These are phyloP conservation scores for Podila clonocystis DNA, from an alignment of 192 early-diverging fungal genomes.

Conservation along the genomic window DNA sequence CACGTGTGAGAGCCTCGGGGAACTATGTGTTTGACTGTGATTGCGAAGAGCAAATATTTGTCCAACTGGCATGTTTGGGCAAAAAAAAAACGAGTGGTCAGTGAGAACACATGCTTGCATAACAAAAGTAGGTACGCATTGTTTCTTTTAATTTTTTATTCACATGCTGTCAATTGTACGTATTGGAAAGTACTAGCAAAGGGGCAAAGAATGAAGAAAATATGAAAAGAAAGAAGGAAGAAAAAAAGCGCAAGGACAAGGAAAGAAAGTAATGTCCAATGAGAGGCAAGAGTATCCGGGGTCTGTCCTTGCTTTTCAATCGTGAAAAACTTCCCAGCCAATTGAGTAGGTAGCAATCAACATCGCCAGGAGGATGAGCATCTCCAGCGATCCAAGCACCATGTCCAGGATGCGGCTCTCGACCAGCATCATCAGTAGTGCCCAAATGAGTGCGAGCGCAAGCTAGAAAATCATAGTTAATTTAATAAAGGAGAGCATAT, in stretches of 20 bases:
- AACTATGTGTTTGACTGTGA: no score
- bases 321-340: conserved; percentile 15
- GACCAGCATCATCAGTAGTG: conserved; percentile 15
- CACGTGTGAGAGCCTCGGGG: no score
- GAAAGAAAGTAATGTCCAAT: neutral
- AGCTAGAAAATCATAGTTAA: neutral
- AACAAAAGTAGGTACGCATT: no score
- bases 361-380: conserved; percentile 34
- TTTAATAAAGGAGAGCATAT: neutral
- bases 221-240: neutral
- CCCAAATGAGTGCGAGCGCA: conserved; percentile 18
- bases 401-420: conserved; percentile 22
- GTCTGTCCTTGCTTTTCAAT: neutral
- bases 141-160: no score
- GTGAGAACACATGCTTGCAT: no score
- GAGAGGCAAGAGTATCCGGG: conserved; percentile 5
- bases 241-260: neutral
- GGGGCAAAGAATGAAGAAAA: neutral
- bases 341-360: conserved; percentile 22
- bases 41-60: no score
- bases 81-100: no score
- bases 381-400: conserved; percentile 16
- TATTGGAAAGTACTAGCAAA: no score
- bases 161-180: no score
- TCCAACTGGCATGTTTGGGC: no score